A percentile compares a stretch with the other conserved stretches of the same genome.
phyloP scores from a whole-genome alignment of 2,329 filamentous ascomycete species.

The Amylocarpus encephaloides region DNA sequence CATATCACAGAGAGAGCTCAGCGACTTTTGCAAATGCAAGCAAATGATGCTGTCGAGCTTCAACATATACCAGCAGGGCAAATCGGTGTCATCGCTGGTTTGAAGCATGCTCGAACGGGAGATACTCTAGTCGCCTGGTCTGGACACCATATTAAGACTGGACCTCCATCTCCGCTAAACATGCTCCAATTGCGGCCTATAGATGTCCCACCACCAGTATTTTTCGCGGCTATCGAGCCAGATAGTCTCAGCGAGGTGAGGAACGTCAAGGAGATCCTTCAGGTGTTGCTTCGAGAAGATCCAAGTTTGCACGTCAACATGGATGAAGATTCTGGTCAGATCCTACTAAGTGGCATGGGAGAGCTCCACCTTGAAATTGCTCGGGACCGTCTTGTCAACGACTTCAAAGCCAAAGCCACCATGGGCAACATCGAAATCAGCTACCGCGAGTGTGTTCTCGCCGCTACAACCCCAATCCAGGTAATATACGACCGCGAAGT shows the following conservation, averaged over 20 bases:
- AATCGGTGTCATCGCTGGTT: slow-evolving; percentile 85
- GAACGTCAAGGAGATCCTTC: slow-evolving; percentile 67
- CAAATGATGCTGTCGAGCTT: slow-evolving; percentile 79
- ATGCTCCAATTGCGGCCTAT: slow-evolving; percentile 81
- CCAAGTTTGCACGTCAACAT: slow-evolving; percentile 80
- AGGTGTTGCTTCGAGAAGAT: slow-evolving; percentile 80
- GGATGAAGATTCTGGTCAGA: slow-evolving; percentile 88
- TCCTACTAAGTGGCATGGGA: slow-evolving; percentile 91
- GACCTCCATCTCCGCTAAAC: slow-evolving; percentile 62
- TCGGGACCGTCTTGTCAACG: slow-evolving; percentile 76
- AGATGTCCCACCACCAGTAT: slow-evolving; percentile 84
- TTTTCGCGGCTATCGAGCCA: slow-evolving; percentile 90
- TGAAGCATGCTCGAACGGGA: slow-evolving; percentile 87
- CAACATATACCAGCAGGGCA: slow-evolving; percentile 75
- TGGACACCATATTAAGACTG: slow-evolving; percentile 51
- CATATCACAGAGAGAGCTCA: slow-evolving; percentile 72
- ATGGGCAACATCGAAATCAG: slow-evolving; percentile 94
- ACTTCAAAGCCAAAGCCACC: slow-evolving; percentile 76
- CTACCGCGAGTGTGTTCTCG: slow-evolving; percentile 76
- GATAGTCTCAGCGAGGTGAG: slow-evolving; percentile 73
- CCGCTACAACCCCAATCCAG: slow-evolving; percentile 48
- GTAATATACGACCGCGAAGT: slow-evolving; percentile 71
- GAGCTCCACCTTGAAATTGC: slow-evolving; percentile 93
- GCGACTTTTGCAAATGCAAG: slow-evolving; percentile 82
- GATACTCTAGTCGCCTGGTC: slow-evolving; percentile 80